Percentiles rank a stretch among this genome's conserved stretches.
These are phyloP conservation scores for Rhizopogon salebrosus DNA, from an alignment of 768 basidiomycete genomes.

Conservation along the genomic window DNA sequence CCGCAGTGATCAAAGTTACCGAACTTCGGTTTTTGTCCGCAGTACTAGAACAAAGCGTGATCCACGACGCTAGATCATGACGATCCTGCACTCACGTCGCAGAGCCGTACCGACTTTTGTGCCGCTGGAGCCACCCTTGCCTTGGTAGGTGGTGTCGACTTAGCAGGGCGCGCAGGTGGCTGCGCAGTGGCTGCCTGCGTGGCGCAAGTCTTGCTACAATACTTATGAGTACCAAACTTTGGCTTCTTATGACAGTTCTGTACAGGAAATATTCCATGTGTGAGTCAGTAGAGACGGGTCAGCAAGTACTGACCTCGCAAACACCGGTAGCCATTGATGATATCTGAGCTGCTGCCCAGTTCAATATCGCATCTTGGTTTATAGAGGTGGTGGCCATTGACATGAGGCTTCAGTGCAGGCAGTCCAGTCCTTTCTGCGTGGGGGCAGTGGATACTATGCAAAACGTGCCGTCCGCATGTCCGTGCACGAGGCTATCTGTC, in stretches of 20 bases:
- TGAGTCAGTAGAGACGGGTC: background rate
- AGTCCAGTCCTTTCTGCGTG: background rate
- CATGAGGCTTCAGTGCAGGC: background rate
- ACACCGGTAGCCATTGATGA: slow-evolving; percentile 21
- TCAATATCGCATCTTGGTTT: background rate
- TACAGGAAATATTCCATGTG: background rate
- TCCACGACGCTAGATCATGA: slow-evolving; percentile 19
- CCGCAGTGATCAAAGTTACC: slow-evolving; percentile 57
- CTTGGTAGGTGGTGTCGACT: slow-evolving; percentile 10
- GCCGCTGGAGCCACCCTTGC: slow-evolving; percentile 6
- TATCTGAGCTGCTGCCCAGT: background rate
- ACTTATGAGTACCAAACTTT: slow-evolving; percentile 50
- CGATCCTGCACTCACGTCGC: slow-evolving; percentile 22
- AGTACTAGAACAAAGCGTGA: slow-evolving; percentile 25
- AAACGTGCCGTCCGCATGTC: background rate
- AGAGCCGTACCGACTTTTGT: slow-evolving; percentile 18
- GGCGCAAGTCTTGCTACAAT: slow-evolving; percentile 52
- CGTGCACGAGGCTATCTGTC: background rate
- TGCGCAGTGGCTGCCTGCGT: slow-evolving; percentile 32
- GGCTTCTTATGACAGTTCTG: slow-evolving; percentile 53
- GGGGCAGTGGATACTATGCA: background rate
- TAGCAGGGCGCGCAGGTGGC: slow-evolving; percentile 4
- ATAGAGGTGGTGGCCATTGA: background rate
- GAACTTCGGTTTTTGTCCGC: slow-evolving; percentile 60
- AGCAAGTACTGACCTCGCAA: slow-evolving; percentile 24